Base-by-base conservation (phyloP, 768 basidiomycete genomes). In the Calocybe indica region DNA sequence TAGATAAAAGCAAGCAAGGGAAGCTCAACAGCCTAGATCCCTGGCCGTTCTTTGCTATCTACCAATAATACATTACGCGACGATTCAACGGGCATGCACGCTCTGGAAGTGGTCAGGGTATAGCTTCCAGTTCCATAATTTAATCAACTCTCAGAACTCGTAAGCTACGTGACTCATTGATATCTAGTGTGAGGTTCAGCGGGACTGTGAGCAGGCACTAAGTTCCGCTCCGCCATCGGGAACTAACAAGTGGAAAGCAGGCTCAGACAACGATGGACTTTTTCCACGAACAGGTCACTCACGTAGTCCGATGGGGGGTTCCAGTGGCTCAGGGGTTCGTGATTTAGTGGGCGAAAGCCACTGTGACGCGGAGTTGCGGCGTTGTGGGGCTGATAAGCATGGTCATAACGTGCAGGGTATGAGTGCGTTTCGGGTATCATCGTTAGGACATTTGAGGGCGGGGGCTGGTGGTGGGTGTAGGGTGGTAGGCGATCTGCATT, bases 281-380 rank as follows among this genome's bases (percentile, higher is more conserved):
- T 22, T 22, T 22, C 22, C 4, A 22, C 22, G 4, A 22, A 22
- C 22, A 22, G 22, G 22, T 22, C 33, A 33, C 83, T 69, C 64
- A 89, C 87, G 62, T 79, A 88, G 40, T 87, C 82, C 59, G 76
- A 69, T 35, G 74, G 59, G n/a, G 75, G 68, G 43, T 69, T 68
- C 83, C 82, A 85, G 45, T 81, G 79, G 42, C 69, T 68, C 50
- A 73, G 57, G 47, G 70, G 59, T 44, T 75, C 73, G 50, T 80
- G 75, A 40, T 69, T 70, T 58, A 78, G 68, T 14, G 76, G 62
- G 46, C 81, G 78, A 52, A 80, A 76, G 48, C 73, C 69, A 49
- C 66, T 63, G 46, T 69, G 65, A 54, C 74, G 70, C 49, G 79
- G 70, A 35, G 72, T 47, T 53, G 66, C 54, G 30, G 63, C 46